Conservation (phyloP, 129 eudicot genomes). For the Centaurea solstitialis region DNA sequence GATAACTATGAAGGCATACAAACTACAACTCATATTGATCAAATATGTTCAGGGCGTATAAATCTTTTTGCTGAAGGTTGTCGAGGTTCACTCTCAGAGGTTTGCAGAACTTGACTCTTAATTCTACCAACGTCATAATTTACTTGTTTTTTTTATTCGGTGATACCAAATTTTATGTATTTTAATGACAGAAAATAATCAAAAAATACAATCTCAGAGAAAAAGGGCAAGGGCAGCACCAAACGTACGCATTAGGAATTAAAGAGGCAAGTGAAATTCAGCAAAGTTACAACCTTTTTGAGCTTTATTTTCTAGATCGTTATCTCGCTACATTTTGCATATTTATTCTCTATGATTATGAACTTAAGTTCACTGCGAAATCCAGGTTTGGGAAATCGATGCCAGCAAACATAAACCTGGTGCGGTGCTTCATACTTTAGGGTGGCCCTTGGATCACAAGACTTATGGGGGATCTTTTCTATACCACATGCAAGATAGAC, state of each 20-base stretch:
- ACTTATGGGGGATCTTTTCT: slow-evolving; percentile 97
- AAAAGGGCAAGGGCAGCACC: slow-evolving; percentile 90
- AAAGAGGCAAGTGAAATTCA: slow-evolving; percentile 70
- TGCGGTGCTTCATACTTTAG: slow-evolving; percentile 84
- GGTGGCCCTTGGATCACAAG: slow-evolving; percentile 94
- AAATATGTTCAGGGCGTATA: slow-evolving; percentile 55
- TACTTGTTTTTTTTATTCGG: not conserved
- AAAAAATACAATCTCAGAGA: slow-evolving; percentile 70
- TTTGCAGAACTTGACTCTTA: slow-evolving; percentile 29
- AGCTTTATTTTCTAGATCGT: not conserved
- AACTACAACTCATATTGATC: not conserved
- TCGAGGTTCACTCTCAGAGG: slow-evolving; percentile 99
- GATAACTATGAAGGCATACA: not conserved
- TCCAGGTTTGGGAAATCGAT: slow-evolving; percentile 92
- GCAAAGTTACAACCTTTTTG: not conserved
- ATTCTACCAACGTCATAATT: slow-evolving; percentile 8
- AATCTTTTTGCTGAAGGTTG: slow-evolving; percentile 96
- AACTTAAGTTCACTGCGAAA: not conserved
- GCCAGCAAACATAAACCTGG: slow-evolving; percentile 80
- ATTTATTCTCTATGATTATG: not conserved
- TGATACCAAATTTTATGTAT: not conserved
- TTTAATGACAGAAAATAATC: slow-evolving; percentile 61
- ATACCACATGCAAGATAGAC: slow-evolving; percentile 96
- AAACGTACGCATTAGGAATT: slow-evolving; percentile 93
- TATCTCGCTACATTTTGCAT: not conserved